Conservation (phyloP, 2,329 filamentous ascomycete genomes). For the Xylaria sp. region DNA sequence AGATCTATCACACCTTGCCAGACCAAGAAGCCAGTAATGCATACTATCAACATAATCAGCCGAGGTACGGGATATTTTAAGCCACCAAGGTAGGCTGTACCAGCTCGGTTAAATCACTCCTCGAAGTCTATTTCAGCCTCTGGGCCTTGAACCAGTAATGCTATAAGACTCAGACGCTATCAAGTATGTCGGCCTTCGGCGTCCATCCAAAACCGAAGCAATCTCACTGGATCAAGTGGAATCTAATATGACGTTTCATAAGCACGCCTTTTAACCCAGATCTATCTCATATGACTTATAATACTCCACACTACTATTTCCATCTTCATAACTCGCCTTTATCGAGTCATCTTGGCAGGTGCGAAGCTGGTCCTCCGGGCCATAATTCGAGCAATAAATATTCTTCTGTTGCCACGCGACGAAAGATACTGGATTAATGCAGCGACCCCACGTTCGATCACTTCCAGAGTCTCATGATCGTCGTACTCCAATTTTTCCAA, state of each 20-base stretch:
- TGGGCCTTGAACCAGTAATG: not conserved
- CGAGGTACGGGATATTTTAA: not conserved
- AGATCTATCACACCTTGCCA: not conserved
- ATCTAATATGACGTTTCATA: not conserved
- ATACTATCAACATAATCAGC: constrained; percentile 8
- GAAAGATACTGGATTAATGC: not conserved
- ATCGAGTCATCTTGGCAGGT: not conserved
- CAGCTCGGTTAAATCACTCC: constrained; percentile 28
- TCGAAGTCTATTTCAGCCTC: constrained; percentile 28
- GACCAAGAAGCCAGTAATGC: not conserved
- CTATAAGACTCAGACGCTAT: not conserved
- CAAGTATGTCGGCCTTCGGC: not conserved
- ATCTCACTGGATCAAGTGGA: not conserved
- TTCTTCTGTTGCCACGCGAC: not conserved
- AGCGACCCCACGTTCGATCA: not conserved
- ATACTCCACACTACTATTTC: not conserved
- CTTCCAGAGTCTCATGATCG: constrained; percentile 1
- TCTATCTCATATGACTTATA: not conserved
- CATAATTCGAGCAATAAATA: not conserved
- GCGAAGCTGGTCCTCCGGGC: not conserved
- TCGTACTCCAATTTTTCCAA: constrained; percentile 7
- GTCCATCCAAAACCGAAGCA: not conserved
- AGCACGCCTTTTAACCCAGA: not conserved
- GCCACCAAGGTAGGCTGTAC: not conserved
- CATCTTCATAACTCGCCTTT: not conserved